Evolutionary conservation across 768 basidiomycete genomes (phyloP).

Genomic region (Russula dissimulans): DNA sequence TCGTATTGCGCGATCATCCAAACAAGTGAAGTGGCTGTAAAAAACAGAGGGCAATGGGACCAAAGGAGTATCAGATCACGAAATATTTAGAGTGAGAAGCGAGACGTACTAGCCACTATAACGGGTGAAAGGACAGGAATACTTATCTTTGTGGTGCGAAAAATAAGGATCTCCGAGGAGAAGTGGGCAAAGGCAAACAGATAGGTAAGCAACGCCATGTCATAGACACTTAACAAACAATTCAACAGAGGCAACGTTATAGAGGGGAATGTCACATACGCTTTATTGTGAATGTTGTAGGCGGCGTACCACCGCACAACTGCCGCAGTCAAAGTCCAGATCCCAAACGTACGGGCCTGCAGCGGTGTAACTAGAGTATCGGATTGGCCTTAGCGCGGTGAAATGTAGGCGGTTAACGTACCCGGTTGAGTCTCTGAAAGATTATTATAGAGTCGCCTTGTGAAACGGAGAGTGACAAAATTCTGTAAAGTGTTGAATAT

Average conservation of each 20-base stretch:
- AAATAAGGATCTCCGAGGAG: constrained; percentile 75
- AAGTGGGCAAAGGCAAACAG: constrained; percentile 89
- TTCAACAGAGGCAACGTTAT: not conserved
- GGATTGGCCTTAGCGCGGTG: not conserved
- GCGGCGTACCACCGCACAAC: constrained; percentile 81
- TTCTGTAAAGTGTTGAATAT: constrained; percentile 84
- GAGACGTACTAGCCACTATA: constrained; percentile 75
- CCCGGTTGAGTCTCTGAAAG: constrained; percentile 27
- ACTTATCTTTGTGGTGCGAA: constrained; percentile 58
- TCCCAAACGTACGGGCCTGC: constrained; percentile 82
- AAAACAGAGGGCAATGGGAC: not conserved
- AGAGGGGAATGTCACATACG: constrained; percentile 38
- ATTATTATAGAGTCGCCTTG: constrained; percentile 62
- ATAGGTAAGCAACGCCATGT: constrained; percentile 82
- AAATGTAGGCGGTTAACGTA: constrained; percentile 1
- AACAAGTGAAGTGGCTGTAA: constrained; percentile 52
- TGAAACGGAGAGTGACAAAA: constrained; percentile 66
- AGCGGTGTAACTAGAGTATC: constrained; percentile 61
- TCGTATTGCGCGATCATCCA: constrained; percentile 86
- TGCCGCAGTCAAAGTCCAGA: constrained; percentile 85
- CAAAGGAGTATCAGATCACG: not conserved
- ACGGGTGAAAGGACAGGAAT: constrained; percentile 60
- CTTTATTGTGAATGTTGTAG: constrained; percentile 76
- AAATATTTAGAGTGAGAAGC: not conserved
- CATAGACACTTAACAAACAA: constrained; percentile 59